Evolutionary conservation across 2,329 filamentous ascomycete species (phyloP), one percentile per base, ranked within the genome.

Genomic region (Fusarium sp.): DNA sequence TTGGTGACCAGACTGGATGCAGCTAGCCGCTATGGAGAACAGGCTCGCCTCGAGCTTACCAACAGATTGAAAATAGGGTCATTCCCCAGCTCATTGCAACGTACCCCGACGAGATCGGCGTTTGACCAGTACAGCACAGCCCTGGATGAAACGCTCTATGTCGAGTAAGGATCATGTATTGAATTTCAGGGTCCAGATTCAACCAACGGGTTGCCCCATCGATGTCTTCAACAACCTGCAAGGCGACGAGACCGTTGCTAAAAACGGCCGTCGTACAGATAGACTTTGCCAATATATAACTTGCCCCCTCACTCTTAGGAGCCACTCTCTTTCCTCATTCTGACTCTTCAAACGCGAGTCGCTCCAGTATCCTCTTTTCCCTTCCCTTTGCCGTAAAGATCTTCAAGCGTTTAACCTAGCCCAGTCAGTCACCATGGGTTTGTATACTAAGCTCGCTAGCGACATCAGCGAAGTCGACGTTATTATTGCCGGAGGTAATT

Each of bases 401-500:
- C 44, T 6, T 15, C 63, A 25, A 66, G 18, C 34, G 18, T n/a
- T 38, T 38, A 11, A n/a, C 18, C 18, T 12, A 38, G 34, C 34
- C 34, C 5, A 22, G 6, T n/a, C 30, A 22, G 24, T 29, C 24
- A 64, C 27, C 54, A 73, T 73, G 70, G 70, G 70, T 12, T 27
- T 73, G 8, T 63, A 73, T 30, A 66, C 67, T 14, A 73, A 73
- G 38, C 69, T 71, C 24, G 69, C 68, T 32, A 64, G 66, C 51
- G 55, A 70, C 24, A 72, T 71, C 32, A 53, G 59, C 46, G 69
- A 72, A 30, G 69, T 72, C 18, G 69, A 72, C 15, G 61, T 72
- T 25, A 72, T 72, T n/a, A 72, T 72, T 11, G 69, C 69, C 14
- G 69, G 69, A 72, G 69, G 69, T 72, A 27, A 24, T n/a, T 25